These are phyloP conservation scores for Tetrapyrgos nigripes DNA, from an alignment of 1,284 basidiomycete genomes.

Conservation along the genomic window DNA sequence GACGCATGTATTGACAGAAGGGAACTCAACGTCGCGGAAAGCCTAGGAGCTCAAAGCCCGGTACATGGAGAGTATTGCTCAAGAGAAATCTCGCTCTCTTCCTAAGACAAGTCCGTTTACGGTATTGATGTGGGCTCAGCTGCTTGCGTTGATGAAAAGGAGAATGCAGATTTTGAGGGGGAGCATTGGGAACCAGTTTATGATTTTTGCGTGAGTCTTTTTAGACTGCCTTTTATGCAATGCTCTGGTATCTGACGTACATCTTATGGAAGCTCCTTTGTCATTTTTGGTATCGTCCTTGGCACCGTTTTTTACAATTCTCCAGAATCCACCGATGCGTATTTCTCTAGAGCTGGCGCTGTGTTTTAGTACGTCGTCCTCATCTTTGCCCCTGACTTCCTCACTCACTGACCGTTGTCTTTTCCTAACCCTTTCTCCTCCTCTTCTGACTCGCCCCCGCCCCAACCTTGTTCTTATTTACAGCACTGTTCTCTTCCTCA, in stretches of 20 bases:
- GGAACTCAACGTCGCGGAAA: too few species aligned
- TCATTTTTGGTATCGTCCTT: conserved; percentile 64
- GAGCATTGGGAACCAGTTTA: conserved; percentile 38
- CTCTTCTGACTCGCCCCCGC: background rate
- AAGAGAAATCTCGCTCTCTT: background rate
- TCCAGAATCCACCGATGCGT: conserved; percentile 58
- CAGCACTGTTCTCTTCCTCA: conserved; percentile 36
- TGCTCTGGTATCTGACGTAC: background rate
- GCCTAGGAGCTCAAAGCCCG: too few species aligned
- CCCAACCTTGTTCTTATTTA: too few species aligned
- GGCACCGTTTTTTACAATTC: conserved; percentile 71
- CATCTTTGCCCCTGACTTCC: background rate
- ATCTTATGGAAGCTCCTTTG: conserved; percentile 38
- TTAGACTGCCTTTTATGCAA: too few species aligned
- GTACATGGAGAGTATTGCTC: background rate
- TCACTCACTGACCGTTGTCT: background rate
- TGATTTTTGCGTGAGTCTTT: conserved; percentile 25
- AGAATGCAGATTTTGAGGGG: conserved; percentile 15
- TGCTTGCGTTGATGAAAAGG: conserved; percentile 14
- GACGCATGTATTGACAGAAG: too few species aligned
- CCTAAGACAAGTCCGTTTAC: background rate
- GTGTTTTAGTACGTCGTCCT: conserved; percentile 52
- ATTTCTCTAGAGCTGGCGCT: conserved; percentile 76
- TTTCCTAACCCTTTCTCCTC: too few species aligned
- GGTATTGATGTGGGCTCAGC: conserved; percentile 26